Evolutionary conservation across 2,329 filamentous ascomycete genomes (phyloP), one percentile per base, ranked within the genome.

Genomic region (Onygena corvina): DNA sequence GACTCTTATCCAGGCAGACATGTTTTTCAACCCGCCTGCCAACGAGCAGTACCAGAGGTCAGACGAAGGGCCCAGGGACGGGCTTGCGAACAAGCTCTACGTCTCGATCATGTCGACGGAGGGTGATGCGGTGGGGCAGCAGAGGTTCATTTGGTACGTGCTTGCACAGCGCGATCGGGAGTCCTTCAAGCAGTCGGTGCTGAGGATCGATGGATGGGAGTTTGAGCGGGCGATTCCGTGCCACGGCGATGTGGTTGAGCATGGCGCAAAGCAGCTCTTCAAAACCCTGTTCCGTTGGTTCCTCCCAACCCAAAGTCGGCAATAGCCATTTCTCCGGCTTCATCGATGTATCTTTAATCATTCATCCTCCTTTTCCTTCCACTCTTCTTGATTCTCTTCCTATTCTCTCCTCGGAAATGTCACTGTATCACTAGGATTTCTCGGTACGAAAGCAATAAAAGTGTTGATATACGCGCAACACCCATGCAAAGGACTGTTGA

Each of bases 1-100:
- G 50, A 84, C 87, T 0, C 69, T 98, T 38, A 89, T 98, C 61
- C 72, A 94, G 68, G 92, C 88, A 4, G 92, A 98, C 65, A 67
- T 96, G 35, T 63, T 96, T 56, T 96, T 96, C 75, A 96, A 95
- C 65, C 69, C 94, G 29, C 92, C 92, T 0, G 79, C 87, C 0
- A 79, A 71, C 0, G 92, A 98, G 70, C 92, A 96, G 69, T 95
- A 86, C 67, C 77, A 68, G 1, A 76, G 71, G 57, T 69, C 77
- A 0, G 73, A 71, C 6, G 72, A 77, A 2, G 68, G 71, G 27
- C 70, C 78, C 3, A 73, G 64, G 0, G 67, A 72, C n/a, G 81
- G 81, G 0, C 60, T 80, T n/a, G 57, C 77, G 23, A 81, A 77
- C 0, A 79, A 73, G 58, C 52, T 84, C 1, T 72, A 81, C 46